Evolutionary conservation across 1,284 basidiomycete genomes (phyloP), one percentile per base, ranked within the genome.

Genomic region (Blastosporella zonata): DNA sequence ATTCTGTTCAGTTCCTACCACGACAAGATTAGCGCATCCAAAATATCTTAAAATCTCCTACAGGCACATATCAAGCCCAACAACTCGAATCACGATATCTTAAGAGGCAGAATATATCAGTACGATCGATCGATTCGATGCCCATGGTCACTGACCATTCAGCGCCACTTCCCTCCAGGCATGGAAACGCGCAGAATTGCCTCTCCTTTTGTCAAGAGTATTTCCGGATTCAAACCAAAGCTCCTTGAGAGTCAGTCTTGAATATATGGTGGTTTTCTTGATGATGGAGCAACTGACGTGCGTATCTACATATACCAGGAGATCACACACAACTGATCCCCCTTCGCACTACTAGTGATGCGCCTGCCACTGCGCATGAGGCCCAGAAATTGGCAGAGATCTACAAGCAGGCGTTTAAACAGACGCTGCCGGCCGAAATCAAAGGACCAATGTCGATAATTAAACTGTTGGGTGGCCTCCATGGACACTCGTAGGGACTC

Each of bases 201-300:
- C 50, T 2, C 50, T 52, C 20, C 38, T 52, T 7, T 45, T 48
- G 46, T 52, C 50, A 12, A 47, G 41, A 29, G 46, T 42, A 2
- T 52, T 48, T 12, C 46, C 46, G 12, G 38, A 45, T 8, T 34
- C 46, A 13, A 20, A 18, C 28, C 42, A 31, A 22, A 27, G 6
- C 12, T 41, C 8, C 9, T 37, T 52, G 21, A 45, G 50, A 10
- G 39, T 52, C 29, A 34, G 31, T n/a, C 35, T 49, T 7, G 46
- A 52, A 31, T 49, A 46, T 15, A 48, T 52, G 46, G 46, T 52
- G 46, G 31, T 42, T 25, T 42, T 48, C 15, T 21, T 52, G 27
- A 45, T 48, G 38, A 28, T 53, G 15, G 52, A 53, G 23, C 37
- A 44, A 17, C 15, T 53, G 29, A 53, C 52, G 52, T 53, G 37